These are phyloP conservation scores for Besnoitia besnoiti DNA, from an alignment of 169 alveolate species.

Conservation along the genomic window DNA sequence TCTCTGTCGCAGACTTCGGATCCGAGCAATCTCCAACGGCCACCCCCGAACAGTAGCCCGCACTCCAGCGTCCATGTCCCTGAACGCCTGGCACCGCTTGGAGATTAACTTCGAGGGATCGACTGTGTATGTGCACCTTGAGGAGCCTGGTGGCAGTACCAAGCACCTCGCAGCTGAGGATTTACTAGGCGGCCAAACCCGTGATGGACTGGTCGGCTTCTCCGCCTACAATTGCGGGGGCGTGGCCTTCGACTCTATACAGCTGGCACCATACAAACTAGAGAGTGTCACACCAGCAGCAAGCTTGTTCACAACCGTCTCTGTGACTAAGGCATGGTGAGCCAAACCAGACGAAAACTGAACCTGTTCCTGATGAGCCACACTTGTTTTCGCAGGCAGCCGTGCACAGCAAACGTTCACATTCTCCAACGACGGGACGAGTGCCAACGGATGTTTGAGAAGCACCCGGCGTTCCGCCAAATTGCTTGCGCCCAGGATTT, in stretches of 20 bases:
- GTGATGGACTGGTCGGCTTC: constrained; percentile 73
- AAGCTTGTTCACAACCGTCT: not conserved
- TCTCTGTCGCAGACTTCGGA: constrained; percentile 16
- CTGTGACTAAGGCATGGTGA: constrained; percentile 36
- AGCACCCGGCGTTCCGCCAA: constrained; percentile 48
- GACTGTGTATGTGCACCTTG: constrained; percentile 39
- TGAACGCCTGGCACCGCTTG: constrained; percentile 70
- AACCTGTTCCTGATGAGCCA: not conserved
- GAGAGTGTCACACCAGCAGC: not conserved
- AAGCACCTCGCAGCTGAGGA: constrained; percentile 5
- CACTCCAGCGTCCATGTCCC: constrained; percentile 17
- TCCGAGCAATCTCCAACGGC: constrained; percentile 42
- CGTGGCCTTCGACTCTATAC: constrained; percentile 73
- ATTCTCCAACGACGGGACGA: constrained; percentile 67
- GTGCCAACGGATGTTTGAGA: constrained; percentile 68
- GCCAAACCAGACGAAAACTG: not conserved
- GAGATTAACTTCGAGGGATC: constrained; percentile 71
- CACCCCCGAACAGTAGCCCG: constrained; percentile 33
- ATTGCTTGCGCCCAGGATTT: constrained; percentile 66
- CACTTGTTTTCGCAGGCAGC: not conserved
- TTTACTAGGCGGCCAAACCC: constrained; percentile 24
- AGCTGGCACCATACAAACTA: constrained; percentile 64
- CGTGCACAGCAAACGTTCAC: constrained; percentile 36
- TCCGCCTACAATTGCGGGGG: constrained; percentile 74
- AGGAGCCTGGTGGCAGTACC: constrained; percentile 29